Percentiles rank a stretch among this genome's conserved stretches.
Evolutionary conservation across 129 eudicot species (phyloP).

Genomic region (Erigeron canadensis): DNA sequence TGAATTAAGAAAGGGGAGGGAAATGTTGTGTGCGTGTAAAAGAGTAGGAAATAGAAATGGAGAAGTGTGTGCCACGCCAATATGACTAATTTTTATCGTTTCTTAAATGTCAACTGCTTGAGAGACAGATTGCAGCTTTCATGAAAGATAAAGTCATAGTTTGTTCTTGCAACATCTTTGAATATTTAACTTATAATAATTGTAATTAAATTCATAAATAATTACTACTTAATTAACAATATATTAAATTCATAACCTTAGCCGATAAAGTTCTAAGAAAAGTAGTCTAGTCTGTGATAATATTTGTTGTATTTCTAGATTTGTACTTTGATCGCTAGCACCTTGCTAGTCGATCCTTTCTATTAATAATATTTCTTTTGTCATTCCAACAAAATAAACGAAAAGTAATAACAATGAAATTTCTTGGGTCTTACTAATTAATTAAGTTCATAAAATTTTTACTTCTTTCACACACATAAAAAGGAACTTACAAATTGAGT

Average conservation of each 20-base stretch:
- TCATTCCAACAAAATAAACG: no score
- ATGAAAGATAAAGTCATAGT: constrained; percentile 10
- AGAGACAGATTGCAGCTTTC: constrained; percentile 6
- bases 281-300: no score
- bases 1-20: constrained; percentile 1
- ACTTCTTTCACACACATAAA: no score
- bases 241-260: no score
- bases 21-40: constrained; percentile 28
- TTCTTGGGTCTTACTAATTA: not conserved
- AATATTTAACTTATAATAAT: constrained; percentile 10
- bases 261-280: no score
- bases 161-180: constrained; percentile 14
- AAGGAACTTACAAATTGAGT: no score
- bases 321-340: no score
- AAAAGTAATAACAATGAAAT: not conserved
- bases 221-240: no score
- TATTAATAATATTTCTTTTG: no score
- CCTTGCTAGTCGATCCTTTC: no score
- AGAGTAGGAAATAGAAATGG: constrained; percentile 28
- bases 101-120: constrained; percentile 38
- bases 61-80: constrained; percentile 40
- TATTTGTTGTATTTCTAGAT: no score
- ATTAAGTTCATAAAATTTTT: not conserved
- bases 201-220: not conserved
- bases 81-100: constrained; percentile 14